Evolutionary conservation across 2,329 filamentous ascomycete genomes (phyloP).

Genomic region (Rachicladosporium sp.): DNA sequence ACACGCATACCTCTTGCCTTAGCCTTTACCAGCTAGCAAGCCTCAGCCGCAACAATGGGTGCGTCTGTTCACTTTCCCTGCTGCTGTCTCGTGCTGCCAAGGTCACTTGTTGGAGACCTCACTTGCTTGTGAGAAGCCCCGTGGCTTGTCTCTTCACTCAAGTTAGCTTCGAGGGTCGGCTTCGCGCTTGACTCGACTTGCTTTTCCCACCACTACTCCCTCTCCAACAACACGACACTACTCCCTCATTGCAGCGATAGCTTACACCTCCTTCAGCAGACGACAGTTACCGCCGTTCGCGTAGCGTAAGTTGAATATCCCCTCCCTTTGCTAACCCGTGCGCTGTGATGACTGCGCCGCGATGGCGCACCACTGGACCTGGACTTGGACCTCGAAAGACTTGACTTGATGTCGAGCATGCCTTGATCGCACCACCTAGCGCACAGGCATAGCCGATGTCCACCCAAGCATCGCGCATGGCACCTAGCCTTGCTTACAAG

Average conservation of each 20-base stretch:
- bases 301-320: slow-evolving; percentile 5
- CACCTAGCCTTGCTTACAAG: not conserved
- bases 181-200: slow-evolving; percentile 2
- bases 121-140: no score
- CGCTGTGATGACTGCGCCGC: not conserved
- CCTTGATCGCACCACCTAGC: not conserved
- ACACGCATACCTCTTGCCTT: no score
- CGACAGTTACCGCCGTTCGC: slow-evolving; percentile 7
- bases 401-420: not conserved
- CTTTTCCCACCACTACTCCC: not conserved
- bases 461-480: no score
- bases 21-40: no score
- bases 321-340: slow-evolving; percentile 1
- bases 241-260: slow-evolving; percentile 1
- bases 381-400: not conserved
- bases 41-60: no score
- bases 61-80: no score
- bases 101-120: no score
- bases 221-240: not conserved
- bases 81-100: no score
- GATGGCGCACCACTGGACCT: slow-evolving; percentile 2
- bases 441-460: not conserved
- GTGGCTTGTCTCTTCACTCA: no score
- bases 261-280: slow-evolving; percentile 6
- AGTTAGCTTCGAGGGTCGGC: no score